These are phyloP conservation scores for Pseudogymnoascus sp. DNA, from an alignment of 2,329 filamentous ascomycete genomes.

Conservation along the genomic window DNA sequence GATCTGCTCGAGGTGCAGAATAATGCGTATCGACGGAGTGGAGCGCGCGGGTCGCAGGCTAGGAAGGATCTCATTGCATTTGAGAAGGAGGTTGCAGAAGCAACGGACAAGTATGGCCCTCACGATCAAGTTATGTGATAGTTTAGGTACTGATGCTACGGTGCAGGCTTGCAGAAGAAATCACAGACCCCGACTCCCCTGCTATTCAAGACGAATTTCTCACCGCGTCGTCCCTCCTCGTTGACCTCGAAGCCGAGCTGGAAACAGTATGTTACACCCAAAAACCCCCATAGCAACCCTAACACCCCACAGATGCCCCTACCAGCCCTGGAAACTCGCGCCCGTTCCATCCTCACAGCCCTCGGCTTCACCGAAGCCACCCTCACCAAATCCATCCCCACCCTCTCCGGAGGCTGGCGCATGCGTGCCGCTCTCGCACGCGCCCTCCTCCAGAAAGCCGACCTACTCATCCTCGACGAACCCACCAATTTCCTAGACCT, in stretches of 20 bases:
- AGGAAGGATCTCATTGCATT: slow-evolving; percentile 63
- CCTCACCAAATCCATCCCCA: slow-evolving; percentile 50
- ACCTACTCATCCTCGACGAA: slow-evolving; percentile 76
- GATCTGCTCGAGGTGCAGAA: slow-evolving; percentile 63
- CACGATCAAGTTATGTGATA: neutral
- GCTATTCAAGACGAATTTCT: neutral
- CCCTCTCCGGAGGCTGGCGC: slow-evolving; percentile 69
- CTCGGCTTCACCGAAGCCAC: slow-evolving; percentile 60
- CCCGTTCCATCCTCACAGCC: slow-evolving; percentile 56
- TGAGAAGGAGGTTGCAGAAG: slow-evolving; percentile 57
- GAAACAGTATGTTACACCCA: neutral
- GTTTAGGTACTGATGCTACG: neutral
- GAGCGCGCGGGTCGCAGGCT: slow-evolving; percentile 63
- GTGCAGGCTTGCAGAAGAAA: neutral
- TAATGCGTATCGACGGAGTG: slow-evolving; percentile 64
- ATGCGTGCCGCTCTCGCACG: slow-evolving; percentile 60
- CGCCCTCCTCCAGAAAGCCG: slow-evolving; percentile 61
- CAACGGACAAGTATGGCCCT: slow-evolving; percentile 22
- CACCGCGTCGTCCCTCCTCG: slow-evolving; percentile 23
- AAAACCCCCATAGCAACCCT: neutral
- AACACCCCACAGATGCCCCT: neutral
- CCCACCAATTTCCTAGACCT: slow-evolving; percentile 83
- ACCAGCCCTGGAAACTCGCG: slow-evolving; percentile 47
- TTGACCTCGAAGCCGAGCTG: slow-evolving; percentile 16
- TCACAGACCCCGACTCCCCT: slow-evolving; percentile 5